Evolutionary conservation across 2,329 filamentous ascomycete genomes (phyloP), one percentile per base, ranked within the genome.

Genomic region (Hypocreales sp.): DNA sequence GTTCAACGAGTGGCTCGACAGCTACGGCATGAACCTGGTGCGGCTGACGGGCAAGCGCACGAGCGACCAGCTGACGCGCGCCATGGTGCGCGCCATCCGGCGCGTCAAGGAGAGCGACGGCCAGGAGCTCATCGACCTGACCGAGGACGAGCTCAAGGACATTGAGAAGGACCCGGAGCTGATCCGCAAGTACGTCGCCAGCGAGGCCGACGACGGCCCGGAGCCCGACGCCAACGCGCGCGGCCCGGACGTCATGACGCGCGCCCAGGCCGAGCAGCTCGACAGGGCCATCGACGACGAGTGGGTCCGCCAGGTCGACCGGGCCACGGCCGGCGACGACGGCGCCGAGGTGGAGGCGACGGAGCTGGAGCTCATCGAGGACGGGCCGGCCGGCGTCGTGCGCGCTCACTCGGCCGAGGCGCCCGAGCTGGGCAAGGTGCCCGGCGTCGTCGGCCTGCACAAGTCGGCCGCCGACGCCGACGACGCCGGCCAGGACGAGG

Each of bases 1-100:
- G 30, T 53, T 67, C 31, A 64, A 71, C 36, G 72, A 82, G 46
- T 67, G 50, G 51, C 42, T 50, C 20, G 56, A 68, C 26, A 67
- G 77, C 43, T 62, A 78, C 40, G 58, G 61, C 26, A 42, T 50
- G 30, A 61, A 55, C 46, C 54, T 67, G 44, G 47, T 52, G 27
- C 39, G 44, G 24, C 35, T 60, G 32, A 55, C 53, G 32, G 55
- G 55, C 29, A 53, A 55, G 40, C 55, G 55, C 39, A 53, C 56
- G 32, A 53, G 48, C 29, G 42, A 54, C 32, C 55, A 60, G 39
- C 50, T 60, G 24, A 48, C 49, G 27, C 42, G 50, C 22, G 55
- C 55, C 31, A 56, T 57, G 44, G 40, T 54, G 18, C 45, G 53
- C 23, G 56, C 57, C 15, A 37, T 61, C 40, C 55, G 45, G 40